phyloP scores from a whole-genome alignment of 306 rosid genomes.

The Elaeagnus macrophylla region DNA sequence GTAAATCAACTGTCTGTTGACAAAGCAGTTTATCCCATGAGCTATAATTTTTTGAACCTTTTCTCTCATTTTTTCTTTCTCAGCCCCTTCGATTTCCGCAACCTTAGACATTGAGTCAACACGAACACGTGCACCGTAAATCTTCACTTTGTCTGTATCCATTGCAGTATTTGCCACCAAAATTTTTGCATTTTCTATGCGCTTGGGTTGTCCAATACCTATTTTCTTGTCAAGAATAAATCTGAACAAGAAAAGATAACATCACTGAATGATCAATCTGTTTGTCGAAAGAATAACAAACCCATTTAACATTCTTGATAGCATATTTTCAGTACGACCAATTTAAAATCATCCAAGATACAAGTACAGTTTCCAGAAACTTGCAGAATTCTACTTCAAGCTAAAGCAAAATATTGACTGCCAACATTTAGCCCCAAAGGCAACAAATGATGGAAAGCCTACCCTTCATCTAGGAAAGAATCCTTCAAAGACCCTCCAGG shows the following conservation, averaged over 20 bases:
- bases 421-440: no score
- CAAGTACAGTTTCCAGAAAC: no score
- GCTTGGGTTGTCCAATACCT: constrained; percentile 95
- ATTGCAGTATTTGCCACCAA: constrained; percentile 96
- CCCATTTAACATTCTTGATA: no score
- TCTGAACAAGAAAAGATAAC: constrained; percentile 34
- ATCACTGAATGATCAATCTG: not conserved
- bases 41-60: constrained; percentile 85
- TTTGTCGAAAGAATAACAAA: no score
- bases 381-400: no score
- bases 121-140: constrained; percentile 90
- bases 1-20: constrained; percentile 90
- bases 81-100: constrained; percentile 93
- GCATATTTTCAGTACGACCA: no score
- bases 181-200: constrained; percentile 83
- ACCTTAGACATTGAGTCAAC: constrained; percentile 90
- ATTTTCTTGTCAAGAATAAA: constrained; percentile 99
- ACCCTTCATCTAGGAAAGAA: constrained; percentile 96
- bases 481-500: constrained; percentile 88
- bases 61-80: constrained; percentile 93
- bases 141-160: constrained; percentile 97
- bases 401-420: no score
- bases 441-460: not conserved
- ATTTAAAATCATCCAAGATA: no score
- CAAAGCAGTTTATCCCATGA: constrained; percentile 88